Percentiles rank a stretch among this genome's conserved stretches.
Evolutionary conservation across 2,329 filamentous ascomycete genomes (phyloP).

Genomic region (Paraconiothyrium brasiliense): DNA sequence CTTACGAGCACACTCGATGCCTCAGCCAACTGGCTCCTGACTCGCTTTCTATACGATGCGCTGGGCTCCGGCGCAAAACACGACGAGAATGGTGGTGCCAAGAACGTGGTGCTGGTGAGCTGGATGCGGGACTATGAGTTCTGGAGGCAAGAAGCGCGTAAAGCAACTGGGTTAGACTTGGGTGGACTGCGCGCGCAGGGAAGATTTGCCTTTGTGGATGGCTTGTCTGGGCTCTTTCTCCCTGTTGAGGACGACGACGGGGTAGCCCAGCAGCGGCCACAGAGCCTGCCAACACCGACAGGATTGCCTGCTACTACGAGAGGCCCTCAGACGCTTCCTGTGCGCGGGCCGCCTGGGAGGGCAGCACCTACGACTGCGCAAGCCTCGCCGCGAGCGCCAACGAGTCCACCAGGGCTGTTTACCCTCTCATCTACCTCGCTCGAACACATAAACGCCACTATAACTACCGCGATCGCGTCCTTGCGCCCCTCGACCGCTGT

Average conservation of each 20-base stretch:
- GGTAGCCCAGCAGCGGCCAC: not conserved
- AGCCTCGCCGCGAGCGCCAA: slow-evolving; percentile 1
- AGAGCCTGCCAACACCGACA: not conserved
- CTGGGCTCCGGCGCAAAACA: slow-evolving; percentile 45
- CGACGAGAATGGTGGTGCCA: slow-evolving; percentile 26
- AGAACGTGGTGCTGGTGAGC: slow-evolving; percentile 76
- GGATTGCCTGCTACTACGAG: not conserved
- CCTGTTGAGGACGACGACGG: not conserved
- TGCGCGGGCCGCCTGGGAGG: slow-evolving; percentile 30
- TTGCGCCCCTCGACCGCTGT: slow-evolving; percentile 13
- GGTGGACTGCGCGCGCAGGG: slow-evolving; percentile 65
- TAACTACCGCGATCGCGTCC: slow-evolving; percentile 37
- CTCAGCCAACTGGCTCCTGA: slow-evolving; percentile 64
- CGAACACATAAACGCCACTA: slow-evolving; percentile 32
- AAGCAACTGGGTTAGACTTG: slow-evolving; percentile 77
- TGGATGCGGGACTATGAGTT: slow-evolving; percentile 82
- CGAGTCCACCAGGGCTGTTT: slow-evolving; percentile 23
- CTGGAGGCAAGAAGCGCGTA: slow-evolving; percentile 76
- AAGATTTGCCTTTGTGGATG: slow-evolving; percentile 79
- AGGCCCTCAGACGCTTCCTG: slow-evolving; percentile 24
- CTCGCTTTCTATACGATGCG: slow-evolving; percentile 61
- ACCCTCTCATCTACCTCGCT: slow-evolving; percentile 41
- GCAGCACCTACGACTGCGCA: slow-evolving; percentile 20
- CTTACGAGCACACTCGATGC: slow-evolving; percentile 71
- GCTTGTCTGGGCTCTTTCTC: slow-evolving; percentile 68